Conservation (phyloP, 73 alveolate species). For the Stentor coeruleus region DNA sequence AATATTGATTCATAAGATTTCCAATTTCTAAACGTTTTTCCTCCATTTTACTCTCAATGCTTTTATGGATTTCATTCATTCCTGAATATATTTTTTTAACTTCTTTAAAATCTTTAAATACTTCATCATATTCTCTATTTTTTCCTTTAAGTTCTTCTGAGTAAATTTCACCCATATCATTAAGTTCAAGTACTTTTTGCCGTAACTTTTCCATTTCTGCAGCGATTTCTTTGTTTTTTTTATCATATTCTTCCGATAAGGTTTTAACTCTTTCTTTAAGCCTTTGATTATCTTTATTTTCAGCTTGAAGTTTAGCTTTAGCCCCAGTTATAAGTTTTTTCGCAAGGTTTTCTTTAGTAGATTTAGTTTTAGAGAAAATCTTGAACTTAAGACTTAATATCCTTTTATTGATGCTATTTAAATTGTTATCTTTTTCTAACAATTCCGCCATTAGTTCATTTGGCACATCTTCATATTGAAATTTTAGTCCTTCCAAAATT, state of each 20-base stretch:
- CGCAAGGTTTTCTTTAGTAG: neutral
- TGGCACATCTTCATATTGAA: neutral
- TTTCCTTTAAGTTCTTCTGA: neutral
- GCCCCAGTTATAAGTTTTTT: neutral
- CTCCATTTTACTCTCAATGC: neutral
- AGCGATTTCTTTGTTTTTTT: neutral
- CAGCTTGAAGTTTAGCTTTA: neutral
- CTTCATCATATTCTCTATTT: neutral
- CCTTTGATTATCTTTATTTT: neutral
- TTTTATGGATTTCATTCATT: neutral
- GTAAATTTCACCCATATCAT: neutral
- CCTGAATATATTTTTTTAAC: too few species aligned
- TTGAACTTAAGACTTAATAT: neutral
- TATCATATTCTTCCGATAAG: neutral
- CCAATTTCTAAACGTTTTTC: neutral
- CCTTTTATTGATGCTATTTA: neutral
- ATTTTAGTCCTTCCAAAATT: neutral
- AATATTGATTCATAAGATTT: neutral
- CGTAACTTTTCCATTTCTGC: neutral
- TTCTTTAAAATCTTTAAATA: neutral
- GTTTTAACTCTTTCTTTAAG: neutral
- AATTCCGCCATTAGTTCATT: neutral
- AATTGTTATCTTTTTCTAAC: neutral
- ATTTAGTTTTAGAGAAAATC: neutral
- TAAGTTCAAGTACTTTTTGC: neutral